These are phyloP conservation scores for Prunus persica DNA, from an alignment of 306 rosid species.

Conservation along the genomic window Prunus_persica_NCBIv2 NC_034014.1:22717501-22718000, in stretches of 20 bases:
- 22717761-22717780: neutral
- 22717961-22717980: too few relatives aligned
- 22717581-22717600: neutral
- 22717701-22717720: too few relatives aligned
- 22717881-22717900: neutral
- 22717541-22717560: neutral
- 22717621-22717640: neutral
- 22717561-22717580: neutral
- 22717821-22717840: neutral
- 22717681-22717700: neutral
- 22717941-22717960: too few relatives aligned
- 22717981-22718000: too few relatives aligned
- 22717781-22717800: neutral
- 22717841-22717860: constrained; percentile 8
- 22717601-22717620: neutral
- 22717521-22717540: neutral
- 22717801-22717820: constrained; percentile 4
- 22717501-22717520: constrained; percentile 1
- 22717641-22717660: neutral
- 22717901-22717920: neutral
- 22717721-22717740: neutral
- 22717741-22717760: neutral
- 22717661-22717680: neutral
- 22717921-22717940: too few relatives aligned
- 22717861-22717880: neutral